Evolutionary conservation across 2,329 filamentous ascomycete species (phyloP).

Genomic region (Alternaria solani): DNA sequence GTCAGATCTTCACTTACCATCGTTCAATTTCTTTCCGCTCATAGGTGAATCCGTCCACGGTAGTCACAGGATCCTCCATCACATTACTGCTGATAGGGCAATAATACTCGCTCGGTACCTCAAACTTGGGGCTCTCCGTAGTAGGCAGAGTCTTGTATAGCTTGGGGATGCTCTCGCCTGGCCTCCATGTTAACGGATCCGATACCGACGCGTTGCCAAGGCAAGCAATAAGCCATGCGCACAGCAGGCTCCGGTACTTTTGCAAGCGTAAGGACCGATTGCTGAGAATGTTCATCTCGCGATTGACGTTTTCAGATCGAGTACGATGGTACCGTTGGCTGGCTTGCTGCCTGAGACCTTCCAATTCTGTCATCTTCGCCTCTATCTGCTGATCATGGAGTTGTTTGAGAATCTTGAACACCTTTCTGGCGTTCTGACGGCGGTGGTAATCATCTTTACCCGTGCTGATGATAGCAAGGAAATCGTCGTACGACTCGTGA

Average conservation of each 20-base stretch:
- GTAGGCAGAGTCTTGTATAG: neutral
- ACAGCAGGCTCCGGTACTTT: conserved; percentile 7
- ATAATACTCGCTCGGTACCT: conserved; percentile 33
- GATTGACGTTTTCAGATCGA: neutral
- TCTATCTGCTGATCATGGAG: conserved; percentile 18
- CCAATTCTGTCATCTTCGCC: neutral
- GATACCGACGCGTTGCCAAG: neutral
- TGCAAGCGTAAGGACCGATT: conserved; percentile 6
- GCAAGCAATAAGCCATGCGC: conserved; percentile 10
- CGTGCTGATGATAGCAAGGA: conserved; percentile 32
- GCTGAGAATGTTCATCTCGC: neutral
- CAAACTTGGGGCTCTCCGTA: conserved; percentile 14
- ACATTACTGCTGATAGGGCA: conserved; percentile 47
- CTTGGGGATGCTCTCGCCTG: conserved; percentile 31
- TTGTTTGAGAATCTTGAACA: conserved; percentile 25
- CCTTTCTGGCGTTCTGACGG: conserved; percentile 21
- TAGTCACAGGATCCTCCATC: conserved; percentile 47
- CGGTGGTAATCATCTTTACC: conserved; percentile 13
- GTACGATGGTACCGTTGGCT: neutral
- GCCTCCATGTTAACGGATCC: conserved; percentile 34
- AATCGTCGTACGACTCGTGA: conserved; percentile 40
- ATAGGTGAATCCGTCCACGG: conserved; percentile 45
- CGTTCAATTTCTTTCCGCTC: conserved; percentile 26
- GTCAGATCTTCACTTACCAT: neutral
- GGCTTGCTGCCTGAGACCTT: neutral